Base-by-base conservation (phyloP, 352 stramenopile species). In the Globisporangium echinulatum region DNA sequence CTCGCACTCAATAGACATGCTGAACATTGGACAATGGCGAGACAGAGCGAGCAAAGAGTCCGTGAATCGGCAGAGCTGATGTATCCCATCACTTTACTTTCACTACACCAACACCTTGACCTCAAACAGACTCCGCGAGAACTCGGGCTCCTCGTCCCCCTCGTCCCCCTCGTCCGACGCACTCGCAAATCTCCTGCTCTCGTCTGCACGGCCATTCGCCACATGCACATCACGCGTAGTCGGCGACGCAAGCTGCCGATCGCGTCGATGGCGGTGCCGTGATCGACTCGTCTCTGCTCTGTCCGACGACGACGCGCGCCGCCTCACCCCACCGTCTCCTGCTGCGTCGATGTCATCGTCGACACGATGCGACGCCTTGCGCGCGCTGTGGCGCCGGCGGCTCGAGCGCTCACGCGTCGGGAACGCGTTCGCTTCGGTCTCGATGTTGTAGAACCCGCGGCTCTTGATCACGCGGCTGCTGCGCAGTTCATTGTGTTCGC, bases 381-480 rank as follows among this genome's bases (percentile, higher is more conserved):
- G 25, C 25, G 25, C 25, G 25, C 25, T 33, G 25, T 33, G 25
- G 25, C 25, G 25, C 44, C 42, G 46, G 33, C 14, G 54, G 52
- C 48, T 39, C 39, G 33, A 42, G 9, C 5, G 40, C 36, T 51
- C 47, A 46, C 55, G 57, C 9, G 36, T 40, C 19, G 57, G 46
- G 17, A 65, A 59, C 52, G 57, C 56, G 11, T 42, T 38, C 9
- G 42, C 39, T 42, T 68, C 67, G 8, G 57, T 66, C 25, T 84
- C 72, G 33, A 90, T 66, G 56, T 87, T 72, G 55, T 92, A 92
- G 52, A 88, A 92, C 0, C 82, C 82, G 38, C 82, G 72, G 59
- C 82, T 92, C 62, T 85, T 85, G 60, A 92, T 92, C 15, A 88
- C 74, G 8, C 82, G 82, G 48, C 78, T 90, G 53, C 52, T 79